Conservation (phyloP, 805 yeast genomes). For the Pichia membranifaciens region DNA sequence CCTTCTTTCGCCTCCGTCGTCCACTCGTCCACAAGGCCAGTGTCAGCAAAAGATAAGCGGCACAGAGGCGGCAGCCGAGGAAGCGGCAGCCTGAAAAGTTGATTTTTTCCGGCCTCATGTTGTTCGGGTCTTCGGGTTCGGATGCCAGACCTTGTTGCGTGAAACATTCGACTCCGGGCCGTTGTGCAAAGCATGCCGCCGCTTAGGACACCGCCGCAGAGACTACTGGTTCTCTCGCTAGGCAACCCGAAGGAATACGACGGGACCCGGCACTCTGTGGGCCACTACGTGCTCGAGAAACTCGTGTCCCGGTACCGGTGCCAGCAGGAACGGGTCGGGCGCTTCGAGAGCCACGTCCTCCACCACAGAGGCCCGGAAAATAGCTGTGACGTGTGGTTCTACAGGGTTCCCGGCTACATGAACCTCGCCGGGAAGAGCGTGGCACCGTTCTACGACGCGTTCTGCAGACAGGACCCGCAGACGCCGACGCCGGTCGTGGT, state of each 20-base stretch:
- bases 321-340: neutral
- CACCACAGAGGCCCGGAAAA: neutral
- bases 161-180: no score
- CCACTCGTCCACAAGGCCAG: no score
- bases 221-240: constrained; percentile 43
- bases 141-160: no score
- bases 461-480: constrained; percentile 22
- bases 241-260: constrained; percentile 69
- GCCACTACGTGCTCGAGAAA: constrained; percentile 49
- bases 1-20: no score
- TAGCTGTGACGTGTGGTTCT: constrained; percentile 11
- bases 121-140: no score
- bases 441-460: constrained; percentile 36
- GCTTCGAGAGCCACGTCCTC: neutral
- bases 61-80: no score
- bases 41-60: no score
- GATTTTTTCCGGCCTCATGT: no score
- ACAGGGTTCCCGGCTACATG: constrained; percentile 41
- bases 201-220: constrained; percentile 13
- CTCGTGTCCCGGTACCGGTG: neutral
- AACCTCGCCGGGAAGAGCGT: constrained; percentile 54
- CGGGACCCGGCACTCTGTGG: constrained; percentile 73
- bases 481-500: constrained; percentile 37
- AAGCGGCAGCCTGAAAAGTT: no score
- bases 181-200: no score